Percentiles rank a stretch among this genome's conserved stretches.
These are phyloP conservation scores for Geranium rotundifolium DNA, from an alignment of 345 rosid genomes.

Conservation along the genomic window DNA sequence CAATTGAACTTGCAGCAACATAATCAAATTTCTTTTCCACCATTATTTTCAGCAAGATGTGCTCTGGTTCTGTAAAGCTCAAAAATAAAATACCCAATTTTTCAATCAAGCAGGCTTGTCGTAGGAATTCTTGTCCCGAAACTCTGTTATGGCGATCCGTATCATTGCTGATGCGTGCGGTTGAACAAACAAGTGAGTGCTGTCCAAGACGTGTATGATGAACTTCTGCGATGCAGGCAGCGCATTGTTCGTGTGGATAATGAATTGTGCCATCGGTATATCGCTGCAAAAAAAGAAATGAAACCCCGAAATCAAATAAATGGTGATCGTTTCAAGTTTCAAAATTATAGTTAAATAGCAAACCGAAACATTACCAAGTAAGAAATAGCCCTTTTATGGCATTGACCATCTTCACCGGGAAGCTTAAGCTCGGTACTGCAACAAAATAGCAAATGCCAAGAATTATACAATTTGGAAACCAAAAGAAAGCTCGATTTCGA, in stretches of 20 bases:
- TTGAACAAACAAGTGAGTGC: constrained; percentile 70
- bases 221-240: constrained; percentile 72
- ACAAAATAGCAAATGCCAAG: neutral
- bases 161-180: constrained; percentile 61
- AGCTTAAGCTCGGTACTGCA: neutral
- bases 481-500: too few species aligned
- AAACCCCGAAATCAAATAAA: too few species aligned
- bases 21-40: too few species aligned
- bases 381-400: constrained; percentile 7
- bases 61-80: too few species aligned
- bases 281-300: constrained; percentile 33
- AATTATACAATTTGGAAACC: too few species aligned
- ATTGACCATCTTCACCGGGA: constrained; percentile 1
- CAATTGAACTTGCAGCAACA: too few species aligned
- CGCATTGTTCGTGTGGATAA: constrained; percentile 52
- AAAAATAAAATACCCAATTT: too few species aligned
- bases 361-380: neutral
- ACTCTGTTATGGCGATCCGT: constrained; percentile 58
- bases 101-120: constrained; percentile 54
- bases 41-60: too few species aligned
- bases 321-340: neutral
- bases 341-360: neutral
- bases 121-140: constrained; percentile 76
- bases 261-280: constrained; percentile 78
- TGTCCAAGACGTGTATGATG: constrained; percentile 62